phyloP scores from a whole-genome alignment of 1,139 yeast species.

The Magnusiomyces ingens region DNA sequence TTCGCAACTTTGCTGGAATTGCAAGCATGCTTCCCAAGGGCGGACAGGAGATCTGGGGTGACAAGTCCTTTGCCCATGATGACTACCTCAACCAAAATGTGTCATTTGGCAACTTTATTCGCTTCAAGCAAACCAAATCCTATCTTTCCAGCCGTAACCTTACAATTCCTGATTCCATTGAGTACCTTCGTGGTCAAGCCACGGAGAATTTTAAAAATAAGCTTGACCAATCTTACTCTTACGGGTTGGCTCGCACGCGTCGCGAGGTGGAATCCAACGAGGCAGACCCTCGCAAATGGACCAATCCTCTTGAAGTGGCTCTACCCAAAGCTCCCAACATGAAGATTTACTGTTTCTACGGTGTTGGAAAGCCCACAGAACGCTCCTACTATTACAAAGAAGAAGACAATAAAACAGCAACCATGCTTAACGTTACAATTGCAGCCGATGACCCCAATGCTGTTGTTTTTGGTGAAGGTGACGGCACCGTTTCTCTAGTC shows the following conservation, averaged over 20 bases:
- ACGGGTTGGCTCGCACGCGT: conserved; percentile 59
- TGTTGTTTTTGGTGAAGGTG: conserved; percentile 85
- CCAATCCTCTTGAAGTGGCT: conserved; percentile 85
- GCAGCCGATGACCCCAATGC: conserved; percentile 52
- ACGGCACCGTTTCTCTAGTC: conserved; percentile 84
- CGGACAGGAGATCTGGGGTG: conserved; percentile 86
- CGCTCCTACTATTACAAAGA: conserved; percentile 83
- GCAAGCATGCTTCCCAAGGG: conserved; percentile 97
- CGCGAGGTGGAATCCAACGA: conserved; percentile 59
- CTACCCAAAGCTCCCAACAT: conserved; percentile 91
- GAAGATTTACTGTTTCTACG: conserved; percentile 85
- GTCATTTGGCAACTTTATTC: conserved; percentile 70
- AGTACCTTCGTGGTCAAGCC: conserved; percentile 53
- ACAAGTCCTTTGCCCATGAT: conserved; percentile 44
- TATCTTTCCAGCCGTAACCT: conserved; percentile 44
- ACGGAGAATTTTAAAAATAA: conserved; percentile 72
- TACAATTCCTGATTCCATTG: conserved; percentile 61
- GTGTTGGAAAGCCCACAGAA: conserved; percentile 94
- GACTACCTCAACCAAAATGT: conserved; percentile 37
- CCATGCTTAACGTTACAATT: conserved; percentile 61
- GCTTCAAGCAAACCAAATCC: conserved; percentile 46
- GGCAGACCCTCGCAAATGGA: conserved; percentile 71
- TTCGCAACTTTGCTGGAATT: conserved; percentile 84
- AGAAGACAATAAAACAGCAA: conserved; percentile 40
- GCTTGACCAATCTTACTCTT: conserved; percentile 64